Evolutionary conservation across 352 stramenopile genomes (phyloP), one percentile per base, ranked within the genome.

Genomic region (Phytopythium aichiense): DNA sequence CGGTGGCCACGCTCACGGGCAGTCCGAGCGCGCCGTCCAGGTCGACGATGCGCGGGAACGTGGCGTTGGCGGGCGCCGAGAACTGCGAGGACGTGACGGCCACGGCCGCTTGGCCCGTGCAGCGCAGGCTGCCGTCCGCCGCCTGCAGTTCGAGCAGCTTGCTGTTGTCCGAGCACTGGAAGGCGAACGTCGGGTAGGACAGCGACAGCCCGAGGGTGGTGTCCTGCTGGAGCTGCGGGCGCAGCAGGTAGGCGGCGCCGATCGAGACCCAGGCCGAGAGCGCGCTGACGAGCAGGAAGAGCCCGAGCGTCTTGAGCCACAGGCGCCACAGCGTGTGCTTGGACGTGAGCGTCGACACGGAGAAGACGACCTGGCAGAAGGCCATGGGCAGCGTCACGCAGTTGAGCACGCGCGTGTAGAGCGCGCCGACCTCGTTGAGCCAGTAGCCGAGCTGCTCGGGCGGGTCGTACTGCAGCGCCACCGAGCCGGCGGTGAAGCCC

Each of bases 341-440:
- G 22, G 76, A 70, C 22, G 65, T 70, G 56, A 91, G 55, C 48
- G 79, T 77, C 15, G 80, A 76, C 7, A 82, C 72, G 1, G 67
- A 76, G 30, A 81, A 76, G 55, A 91, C 63, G 11, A 87, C 77
- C 37, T 89, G 77, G 58, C 72, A 88, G 30, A 89, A 84, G 3
- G 78, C 77, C 72, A 91, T 71, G 4, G 79, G 81, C 16, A 91
- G 64, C 31, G 73, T 74, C 33, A 81, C 53, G 50, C 79, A 89
- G 60, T 83, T 75, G 9, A 85, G 70, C 35, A 82, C 63, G 37
- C 79, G 76, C 15, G 81, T 68, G 71, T 88, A 91, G n/a, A 91
- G 61, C 0, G 60, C 63, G 28, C 79, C 77, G 25, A 86, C 56
- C 7, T 75, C 56, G n/a, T 76, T 72, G 57, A 91, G 61, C 81